phyloP scores from a whole-genome alignment of 2,329 filamentous ascomycete species.

The Hypoxylon sp. region DNA sequence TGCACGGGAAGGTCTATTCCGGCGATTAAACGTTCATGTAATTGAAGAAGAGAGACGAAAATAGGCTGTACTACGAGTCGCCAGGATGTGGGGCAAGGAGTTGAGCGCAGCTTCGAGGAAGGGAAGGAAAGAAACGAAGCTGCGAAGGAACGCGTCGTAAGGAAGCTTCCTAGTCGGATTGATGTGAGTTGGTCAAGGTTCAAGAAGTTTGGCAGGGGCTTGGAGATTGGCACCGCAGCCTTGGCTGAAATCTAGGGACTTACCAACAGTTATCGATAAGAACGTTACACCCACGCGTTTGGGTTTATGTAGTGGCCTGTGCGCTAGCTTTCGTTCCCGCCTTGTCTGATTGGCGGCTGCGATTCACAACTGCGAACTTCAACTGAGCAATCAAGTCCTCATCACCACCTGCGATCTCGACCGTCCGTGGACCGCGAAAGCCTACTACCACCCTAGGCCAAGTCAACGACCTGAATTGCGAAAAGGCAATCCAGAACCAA shows the following conservation, averaged over 20 bases:
- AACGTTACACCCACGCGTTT: neutral
- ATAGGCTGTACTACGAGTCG: neutral
- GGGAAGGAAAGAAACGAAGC: neutral
- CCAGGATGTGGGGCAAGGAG: neutral
- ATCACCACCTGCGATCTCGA: constrained; percentile 22
- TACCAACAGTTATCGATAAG: constrained; percentile 28
- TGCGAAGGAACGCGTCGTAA: constrained; percentile 7
- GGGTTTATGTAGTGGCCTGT: constrained; percentile 29
- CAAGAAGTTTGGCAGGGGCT: neutral
- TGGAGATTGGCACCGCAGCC: constrained; percentile 12
- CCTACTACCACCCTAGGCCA: constrained; percentile 18
- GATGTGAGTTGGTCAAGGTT: constrained; percentile 8
- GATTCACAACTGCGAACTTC: constrained; percentile 34
- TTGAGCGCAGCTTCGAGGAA: neutral
- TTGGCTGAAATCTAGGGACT: constrained; percentile 20
- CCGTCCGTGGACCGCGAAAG: constrained; percentile 26
- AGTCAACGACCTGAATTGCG: constrained; percentile 22
- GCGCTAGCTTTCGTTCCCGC: constrained; percentile 33
- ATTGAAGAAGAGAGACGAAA: constrained; percentile 6
- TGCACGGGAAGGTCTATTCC: constrained; percentile 7
- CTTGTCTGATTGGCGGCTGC: constrained; percentile 29
- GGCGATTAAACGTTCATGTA: constrained; percentile 22
- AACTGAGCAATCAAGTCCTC: constrained; percentile 25
- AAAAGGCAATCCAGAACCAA: constrained; percentile 24
- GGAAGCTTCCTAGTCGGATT: constrained; percentile 13